Evolutionary conservation across 352 stramenopile species (phyloP), one percentile per base, ranked within the genome.

Genomic region (Pythium coloratum): DNA sequence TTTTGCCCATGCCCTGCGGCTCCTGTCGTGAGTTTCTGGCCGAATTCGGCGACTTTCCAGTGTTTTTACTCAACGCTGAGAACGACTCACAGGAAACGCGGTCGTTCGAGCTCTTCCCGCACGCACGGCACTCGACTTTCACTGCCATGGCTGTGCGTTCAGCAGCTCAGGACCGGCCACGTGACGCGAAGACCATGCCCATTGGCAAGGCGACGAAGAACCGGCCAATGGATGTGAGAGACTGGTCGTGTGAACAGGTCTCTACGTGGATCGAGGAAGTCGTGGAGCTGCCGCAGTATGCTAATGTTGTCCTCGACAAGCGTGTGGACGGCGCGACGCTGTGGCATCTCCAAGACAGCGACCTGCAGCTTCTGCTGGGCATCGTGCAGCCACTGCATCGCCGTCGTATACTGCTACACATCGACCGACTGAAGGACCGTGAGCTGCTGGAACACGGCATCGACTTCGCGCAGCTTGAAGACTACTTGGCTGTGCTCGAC

Each of bases 401-500:
- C 0, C 75, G 71, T 0, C 80, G 83, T 7, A 16, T 94, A 3
- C 69, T 90, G 7, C 44, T 81, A 9, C 71, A 81, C 44, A 66
- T 94, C 2, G 82, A 94, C 67, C 81, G 84, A 18, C 59, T 92
- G 16, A 73, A 78, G 28, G 82, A 91, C 66, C 69, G 77, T n/a
- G 79, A 88, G 47, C 64, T 90, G 30, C 63, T 91, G 2, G 70
- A 76, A 46, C 76, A 86, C 40, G 82, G 82, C 0, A 61, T 92
- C 16, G 81, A 89, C 70, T 92, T 88, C 57, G 79, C 72, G 0
- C 83, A 94, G 56, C 71, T 94, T 30, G 60, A 88, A 67, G 84
- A 94, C 63, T 93, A 93, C 58, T 59, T 93, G 18, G 80, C 82
- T 0, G 78, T 93, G 16, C 70, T 93, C 10, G 85, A 91, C 47